Percentiles rank a stretch among this genome's conserved stretches.
Conservation (phyloP, 805 yeast species). For the Candida succiphila region DNA sequence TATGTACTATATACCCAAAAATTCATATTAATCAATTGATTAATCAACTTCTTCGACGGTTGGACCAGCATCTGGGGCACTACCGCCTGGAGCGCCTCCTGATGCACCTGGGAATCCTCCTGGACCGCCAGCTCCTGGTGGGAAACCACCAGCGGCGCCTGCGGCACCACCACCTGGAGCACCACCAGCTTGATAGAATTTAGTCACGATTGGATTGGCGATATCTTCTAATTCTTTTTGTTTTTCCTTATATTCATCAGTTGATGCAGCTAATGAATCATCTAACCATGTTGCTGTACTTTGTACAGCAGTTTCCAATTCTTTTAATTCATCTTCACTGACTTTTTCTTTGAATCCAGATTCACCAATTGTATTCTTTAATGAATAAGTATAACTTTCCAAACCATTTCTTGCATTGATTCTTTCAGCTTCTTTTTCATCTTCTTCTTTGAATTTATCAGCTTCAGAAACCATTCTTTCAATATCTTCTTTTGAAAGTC, state of each 20-base stretch:
- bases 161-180: conserved; percentile 54
- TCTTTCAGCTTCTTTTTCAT: conserved; percentile 49
- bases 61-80: too few relatives aligned
- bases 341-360: conserved; percentile 26
- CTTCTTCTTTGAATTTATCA: conserved; percentile 53
- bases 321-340: conserved; percentile 39
- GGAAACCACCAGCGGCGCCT: conserved; percentile 35
- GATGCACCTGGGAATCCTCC: conserved; percentile 26
- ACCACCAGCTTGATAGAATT: conserved; percentile 93
- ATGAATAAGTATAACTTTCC: conserved; percentile 48
- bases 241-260: conserved; percentile 86
- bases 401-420: conserved; percentile 46
- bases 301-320: conserved; percentile 51
- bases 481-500: conserved; percentile 53
- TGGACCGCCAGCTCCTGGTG: conserved; percentile 33
- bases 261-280: conserved; percentile 82
- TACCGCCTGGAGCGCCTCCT: conserved; percentile 16
- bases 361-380: conserved; percentile 34
- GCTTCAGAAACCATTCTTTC: conserved; percentile 59
- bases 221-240: conserved; percentile 93
- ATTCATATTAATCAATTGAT: conserved; percentile 9
- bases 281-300: conserved; percentile 80
- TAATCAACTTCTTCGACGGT: conserved; percentile 79
- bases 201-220: conserved; percentile 94
- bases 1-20: too few relatives aligned